These are phyloP conservation scores for Thalia dealbata DNA, from an alignment of 176 grass and related monocot genomes.

Conservation along the genomic window DNA sequence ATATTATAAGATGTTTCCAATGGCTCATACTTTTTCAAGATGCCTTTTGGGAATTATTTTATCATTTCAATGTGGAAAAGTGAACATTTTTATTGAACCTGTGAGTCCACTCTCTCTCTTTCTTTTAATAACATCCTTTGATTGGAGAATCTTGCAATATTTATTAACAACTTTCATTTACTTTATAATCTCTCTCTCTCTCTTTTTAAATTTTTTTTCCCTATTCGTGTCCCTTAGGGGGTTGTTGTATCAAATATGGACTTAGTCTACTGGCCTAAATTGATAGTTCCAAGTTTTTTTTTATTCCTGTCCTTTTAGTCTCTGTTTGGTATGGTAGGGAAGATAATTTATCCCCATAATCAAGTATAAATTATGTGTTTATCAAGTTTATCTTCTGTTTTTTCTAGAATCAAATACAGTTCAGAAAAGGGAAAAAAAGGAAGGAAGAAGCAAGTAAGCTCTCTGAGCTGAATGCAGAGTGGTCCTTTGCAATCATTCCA, in stretches of 20 bases:
- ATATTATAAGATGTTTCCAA: constrained; percentile 1
- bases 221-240: too few species aligned
- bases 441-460: neutral
- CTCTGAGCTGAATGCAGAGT: neutral
- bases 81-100: neutral
- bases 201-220: too few species aligned
- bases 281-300: too few species aligned
- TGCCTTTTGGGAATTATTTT: constrained; percentile 3
- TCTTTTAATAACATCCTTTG: neutral
- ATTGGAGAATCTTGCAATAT: neutral
- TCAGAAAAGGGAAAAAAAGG: too few species aligned
- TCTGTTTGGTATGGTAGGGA: too few species aligned
- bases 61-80: constrained; percentile 5
- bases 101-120: neutral
- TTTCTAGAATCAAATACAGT: too few species aligned
- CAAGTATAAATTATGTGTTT: too few species aligned
- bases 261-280: too few species aligned
- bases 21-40: neutral
- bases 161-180: neutral
- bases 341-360: too few species aligned
- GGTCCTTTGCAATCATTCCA: neutral
- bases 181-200: neutral
- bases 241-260: too few species aligned
- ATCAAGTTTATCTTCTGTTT: too few species aligned
- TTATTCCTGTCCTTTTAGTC: too few species aligned